A percentile compares a stretch with the other conserved stretches of the same genome.
Evolutionary conservation across 768 basidiomycete species (phyloP).

Genomic region (Chalciporus pseudorubinellus): DNA sequence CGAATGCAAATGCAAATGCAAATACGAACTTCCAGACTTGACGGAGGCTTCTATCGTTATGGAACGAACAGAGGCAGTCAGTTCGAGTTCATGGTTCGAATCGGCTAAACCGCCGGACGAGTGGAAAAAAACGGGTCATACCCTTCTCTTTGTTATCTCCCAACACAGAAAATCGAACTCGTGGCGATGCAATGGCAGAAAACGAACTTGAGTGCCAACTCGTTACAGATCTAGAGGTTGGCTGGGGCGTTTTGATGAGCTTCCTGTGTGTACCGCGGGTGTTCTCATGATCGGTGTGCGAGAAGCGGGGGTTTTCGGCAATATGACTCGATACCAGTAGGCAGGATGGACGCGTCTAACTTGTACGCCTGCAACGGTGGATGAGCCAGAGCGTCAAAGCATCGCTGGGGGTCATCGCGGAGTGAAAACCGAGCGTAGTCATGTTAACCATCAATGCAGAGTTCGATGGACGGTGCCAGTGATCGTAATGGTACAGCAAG

Average conservation of each 20-base stretch:
- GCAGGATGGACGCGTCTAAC: not conserved
- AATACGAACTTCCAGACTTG: not conserved
- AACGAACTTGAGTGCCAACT: not conserved
- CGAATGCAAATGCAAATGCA: no score
- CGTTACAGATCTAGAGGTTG: not conserved
- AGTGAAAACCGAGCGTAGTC: slow-evolving; percentile 7
- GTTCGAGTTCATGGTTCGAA: not conserved
- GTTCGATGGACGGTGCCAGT: not conserved
- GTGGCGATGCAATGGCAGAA: not conserved
- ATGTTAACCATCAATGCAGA: not conserved
- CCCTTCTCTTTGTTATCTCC: not conserved
- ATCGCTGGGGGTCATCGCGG: slow-evolving; percentile 6
- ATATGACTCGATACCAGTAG: not conserved
- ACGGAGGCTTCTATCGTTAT: not conserved
- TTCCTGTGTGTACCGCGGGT: not conserved
- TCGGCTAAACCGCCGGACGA: not conserved
- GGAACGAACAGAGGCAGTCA: not conserved
- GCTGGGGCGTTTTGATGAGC: not conserved
- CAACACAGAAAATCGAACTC: not conserved
- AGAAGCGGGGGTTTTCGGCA: not conserved
- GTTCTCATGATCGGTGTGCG: not conserved
- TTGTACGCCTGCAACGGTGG: no score
- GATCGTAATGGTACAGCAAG: not conserved
- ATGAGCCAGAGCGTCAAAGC: not conserved
- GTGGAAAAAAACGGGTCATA: not conserved